Base-by-base conservation (phyloP, 495 filamentous ascomycete species). In the Hypomontagnella submonticulosa region DNA sequence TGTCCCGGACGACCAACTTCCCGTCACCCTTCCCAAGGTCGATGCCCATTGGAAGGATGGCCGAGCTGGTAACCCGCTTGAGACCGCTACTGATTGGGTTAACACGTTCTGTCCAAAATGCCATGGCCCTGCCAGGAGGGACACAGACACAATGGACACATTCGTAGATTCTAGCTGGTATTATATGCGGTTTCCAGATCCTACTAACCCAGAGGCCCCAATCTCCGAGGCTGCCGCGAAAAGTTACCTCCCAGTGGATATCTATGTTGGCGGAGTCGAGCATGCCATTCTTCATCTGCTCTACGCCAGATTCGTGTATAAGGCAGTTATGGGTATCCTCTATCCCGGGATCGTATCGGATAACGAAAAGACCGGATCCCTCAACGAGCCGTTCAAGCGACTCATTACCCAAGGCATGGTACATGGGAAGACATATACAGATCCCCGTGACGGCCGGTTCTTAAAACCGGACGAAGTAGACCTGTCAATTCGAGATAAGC, bases 151-250 rank as follows among this genome's bases (percentile, higher is more conserved):
- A 0, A 96, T 97, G 92, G 92, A 97, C 73, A 97, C 92, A 0
- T 97, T 97, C 74, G 91, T 97, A 36, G 92, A 96, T 75, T 94
- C 91, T 0, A 94, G 91, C 42, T 97, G 92, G 92, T 97, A 97
- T 72, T 96, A 85, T 66, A 85, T 93, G 80, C 85, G 92, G 0
- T 96, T 90, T 70, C 73, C 88, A 36, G 90, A 94, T 63, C 74
- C 89, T 1, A 76, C 87, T 2, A 93, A 94, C 67, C 70, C 80
- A 36, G 72, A 82, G 10, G 72, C 72, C 10, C 90, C 85, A 0
- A 88, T 96, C 64, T 86, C 83, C 0, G 73, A 86, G 37, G 75
- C 82, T 8, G 73, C 77, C 9, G 89, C 84, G 12, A 81, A 84
- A 30, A 61, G 71, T 3, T 70, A 74, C 7, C 75, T 91, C 8